Percentiles rank a stretch among this genome's conserved stretches.
Evolutionary conservation across 768 basidiomycete species (phyloP).

Genomic region (Pholiota conissans): DNA sequence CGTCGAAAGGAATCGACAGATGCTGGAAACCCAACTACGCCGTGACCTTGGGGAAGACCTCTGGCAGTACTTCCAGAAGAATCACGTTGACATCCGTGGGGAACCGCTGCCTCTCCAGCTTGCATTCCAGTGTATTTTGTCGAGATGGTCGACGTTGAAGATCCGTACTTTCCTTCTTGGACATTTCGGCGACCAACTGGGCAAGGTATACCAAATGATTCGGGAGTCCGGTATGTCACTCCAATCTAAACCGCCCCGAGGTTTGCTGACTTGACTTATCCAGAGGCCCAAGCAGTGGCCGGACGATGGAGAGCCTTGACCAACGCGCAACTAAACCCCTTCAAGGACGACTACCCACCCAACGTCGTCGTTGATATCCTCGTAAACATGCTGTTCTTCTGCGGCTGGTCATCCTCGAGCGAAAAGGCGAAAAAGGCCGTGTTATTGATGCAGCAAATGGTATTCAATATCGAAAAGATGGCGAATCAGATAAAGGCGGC

Average conservation of each 20-base stretch:
- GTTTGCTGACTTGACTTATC: background rate
- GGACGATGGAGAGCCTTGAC: constrained; percentile 57
- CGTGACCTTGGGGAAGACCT: constrained; percentile 14
- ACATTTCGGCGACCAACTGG: background rate
- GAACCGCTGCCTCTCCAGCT: constrained; percentile 24
- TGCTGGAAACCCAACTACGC: background rate
- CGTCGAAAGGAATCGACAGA: background rate
- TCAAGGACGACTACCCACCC: constrained; percentile 6
- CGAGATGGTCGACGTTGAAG: constrained; percentile 8
- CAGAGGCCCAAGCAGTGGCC: constrained; percentile 45
- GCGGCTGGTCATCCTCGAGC: constrained; percentile 18
- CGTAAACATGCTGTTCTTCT: constrained; percentile 16
- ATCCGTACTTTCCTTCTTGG: background rate
- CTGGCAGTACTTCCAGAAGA: constrained; percentile 14
- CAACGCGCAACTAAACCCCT: constrained; percentile 7
- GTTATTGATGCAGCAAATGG: constrained; percentile 13
- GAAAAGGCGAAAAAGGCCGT: constrained; percentile 10
- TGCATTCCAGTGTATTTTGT: constrained; percentile 17
- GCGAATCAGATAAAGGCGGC: constrained; percentile 17
- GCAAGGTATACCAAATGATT: constrained; percentile 8
- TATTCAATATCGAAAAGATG: constrained; percentile 14
- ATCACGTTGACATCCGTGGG: constrained; percentile 9
- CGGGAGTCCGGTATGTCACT: constrained; percentile 24
- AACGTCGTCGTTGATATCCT: constrained; percentile 10
- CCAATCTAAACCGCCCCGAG: too few species aligned